These are phyloP conservation scores for Mycena citricolor DNA, from an alignment of 1,284 basidiomycete species.

Conservation along the genomic window DNA sequence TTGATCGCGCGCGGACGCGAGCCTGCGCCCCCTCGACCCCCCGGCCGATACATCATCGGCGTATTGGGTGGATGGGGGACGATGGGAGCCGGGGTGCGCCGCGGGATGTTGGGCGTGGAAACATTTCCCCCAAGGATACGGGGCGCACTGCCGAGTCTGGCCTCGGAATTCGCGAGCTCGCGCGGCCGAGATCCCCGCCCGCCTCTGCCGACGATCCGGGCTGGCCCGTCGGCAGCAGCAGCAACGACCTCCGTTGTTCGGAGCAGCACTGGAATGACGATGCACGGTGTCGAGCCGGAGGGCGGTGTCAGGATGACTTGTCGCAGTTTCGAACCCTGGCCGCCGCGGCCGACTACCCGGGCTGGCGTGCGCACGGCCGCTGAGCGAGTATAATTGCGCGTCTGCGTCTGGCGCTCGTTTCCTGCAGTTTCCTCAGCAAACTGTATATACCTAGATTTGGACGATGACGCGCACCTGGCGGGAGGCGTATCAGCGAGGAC, in stretches of 20 bases:
- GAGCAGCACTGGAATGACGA: neutral
- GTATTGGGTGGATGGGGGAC: neutral
- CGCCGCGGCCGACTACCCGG: constrained; percentile 17
- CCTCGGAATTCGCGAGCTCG: neutral
- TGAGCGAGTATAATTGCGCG: too few relatives aligned
- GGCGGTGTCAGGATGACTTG: neutral
- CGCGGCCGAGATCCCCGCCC: constrained; percentile 13
- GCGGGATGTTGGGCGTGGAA: neutral
- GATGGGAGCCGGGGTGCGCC: neutral
- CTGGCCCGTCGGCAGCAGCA: neutral
- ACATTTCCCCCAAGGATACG: too few relatives aligned
- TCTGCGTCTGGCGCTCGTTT: too few relatives aligned
- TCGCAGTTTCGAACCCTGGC: constrained; percentile 14
- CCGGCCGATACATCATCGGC: constrained; percentile 4
- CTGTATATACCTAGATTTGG: too few relatives aligned
- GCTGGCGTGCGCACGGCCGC: too few relatives aligned
- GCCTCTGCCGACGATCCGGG: constrained; percentile 14
- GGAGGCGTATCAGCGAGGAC: too few relatives aligned
- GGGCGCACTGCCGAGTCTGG: too few relatives aligned
- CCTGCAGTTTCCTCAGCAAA: too few relatives aligned
- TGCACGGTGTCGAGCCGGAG: neutral
- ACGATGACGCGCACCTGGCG: too few relatives aligned
- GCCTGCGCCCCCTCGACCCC: constrained; percentile 16
- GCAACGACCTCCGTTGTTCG: neutral
- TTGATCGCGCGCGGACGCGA: constrained; percentile 14